A percentile compares a stretch with the other conserved stretches of the same genome.
phyloP scores from a whole-genome alignment of 768 basidiomycete species.

The Mycena vitilis region DNA sequence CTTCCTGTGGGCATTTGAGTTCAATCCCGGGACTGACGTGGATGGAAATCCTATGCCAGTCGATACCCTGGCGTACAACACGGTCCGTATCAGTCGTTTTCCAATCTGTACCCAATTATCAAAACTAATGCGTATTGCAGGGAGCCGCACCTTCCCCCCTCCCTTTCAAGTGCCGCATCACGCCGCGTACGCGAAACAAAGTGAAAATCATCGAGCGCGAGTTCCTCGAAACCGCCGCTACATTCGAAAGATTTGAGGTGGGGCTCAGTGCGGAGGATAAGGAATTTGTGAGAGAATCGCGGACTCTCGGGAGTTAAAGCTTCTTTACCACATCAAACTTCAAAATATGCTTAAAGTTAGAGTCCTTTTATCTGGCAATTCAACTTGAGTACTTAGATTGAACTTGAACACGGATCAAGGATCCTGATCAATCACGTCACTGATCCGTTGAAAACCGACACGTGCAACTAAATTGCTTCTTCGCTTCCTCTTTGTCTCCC shows the following conservation, averaged over 20 bases:
- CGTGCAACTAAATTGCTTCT: no score
- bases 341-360: no score
- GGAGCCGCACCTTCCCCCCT: neutral
- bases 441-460: no score
- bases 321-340: no score
- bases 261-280: neutral
- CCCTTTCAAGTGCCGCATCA: constrained; percentile 8
- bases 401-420: no score
- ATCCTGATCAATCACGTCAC: no score
- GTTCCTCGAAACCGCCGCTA: neutral
- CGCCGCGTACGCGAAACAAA: neutral
- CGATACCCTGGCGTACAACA: neutral
- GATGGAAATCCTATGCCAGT: neutral
- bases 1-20: constrained; percentile 11
- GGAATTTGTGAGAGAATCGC: neutral
- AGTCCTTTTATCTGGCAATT: no score
- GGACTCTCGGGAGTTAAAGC: no score
- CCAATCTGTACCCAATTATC: neutral
- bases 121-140: neutral
- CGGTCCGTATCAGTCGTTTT: neutral
- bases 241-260: neutral
- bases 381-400: no score
- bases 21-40: neutral
- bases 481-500: no score
- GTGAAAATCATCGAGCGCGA: neutral